Conservation (phyloP, 441 rosid species). For the Euphorbia celastroides region DNA sequence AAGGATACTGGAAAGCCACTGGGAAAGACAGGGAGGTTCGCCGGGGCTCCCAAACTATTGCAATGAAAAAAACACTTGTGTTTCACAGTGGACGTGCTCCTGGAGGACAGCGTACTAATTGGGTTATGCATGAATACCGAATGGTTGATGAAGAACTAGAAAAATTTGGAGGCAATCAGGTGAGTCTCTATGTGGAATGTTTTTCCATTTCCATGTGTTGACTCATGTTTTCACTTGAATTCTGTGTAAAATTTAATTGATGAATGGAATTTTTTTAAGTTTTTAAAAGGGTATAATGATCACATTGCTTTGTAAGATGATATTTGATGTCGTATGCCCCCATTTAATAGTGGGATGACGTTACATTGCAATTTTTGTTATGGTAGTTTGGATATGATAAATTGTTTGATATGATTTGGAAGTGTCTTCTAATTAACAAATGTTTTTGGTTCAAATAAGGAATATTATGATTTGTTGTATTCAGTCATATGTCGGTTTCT, state of each 20-base stretch:
- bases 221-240: conserved; percentile 1
- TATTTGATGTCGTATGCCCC: background rate
- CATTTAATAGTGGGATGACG: background rate
- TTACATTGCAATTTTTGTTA: background rate
- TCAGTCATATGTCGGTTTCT: background rate
- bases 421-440: background rate
- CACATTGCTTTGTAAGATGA: too few relatives aligned
- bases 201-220: conserved; percentile 1
- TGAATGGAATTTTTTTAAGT: background rate
- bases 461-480: conserved; percentile 7
- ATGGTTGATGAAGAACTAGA: conserved; percentile 64
- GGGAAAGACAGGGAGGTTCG: conserved; percentile 77
- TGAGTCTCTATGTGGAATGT: conserved; percentile 20
- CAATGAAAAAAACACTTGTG: conserved; percentile 90
- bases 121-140: conserved; percentile 98
- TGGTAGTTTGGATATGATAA: background rate
- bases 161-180: conserved; percentile 48
- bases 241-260: background rate
- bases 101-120: conserved; percentile 73
- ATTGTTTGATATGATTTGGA: background rate
- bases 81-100: conserved; percentile 88
- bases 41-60: conserved; percentile 42
- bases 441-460: background rate
- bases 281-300: too few relatives aligned
- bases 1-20: conserved; percentile 98